These are phyloP conservation scores for Tolypocladium cylindrosporum DNA, from an alignment of 2,329 filamentous ascomycete species.

Conservation along the genomic window DNA sequence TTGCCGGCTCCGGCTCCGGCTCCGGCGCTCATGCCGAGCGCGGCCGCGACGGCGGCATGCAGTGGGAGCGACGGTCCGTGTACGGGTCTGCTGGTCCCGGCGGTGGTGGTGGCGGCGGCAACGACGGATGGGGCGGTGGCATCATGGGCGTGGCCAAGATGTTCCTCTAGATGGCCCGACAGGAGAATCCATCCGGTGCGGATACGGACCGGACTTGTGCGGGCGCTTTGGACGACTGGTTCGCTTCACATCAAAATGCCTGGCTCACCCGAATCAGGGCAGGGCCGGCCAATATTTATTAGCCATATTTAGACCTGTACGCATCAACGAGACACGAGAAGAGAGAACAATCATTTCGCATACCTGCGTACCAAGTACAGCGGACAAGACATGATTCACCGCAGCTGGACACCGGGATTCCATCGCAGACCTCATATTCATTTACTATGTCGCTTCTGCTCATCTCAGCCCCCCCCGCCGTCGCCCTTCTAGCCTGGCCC, in stretches of 20 bases:
- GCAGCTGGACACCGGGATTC: neutral
- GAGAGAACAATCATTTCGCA: neutral
- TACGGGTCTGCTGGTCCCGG: constrained; percentile 17
- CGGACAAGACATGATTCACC: too few species aligned
- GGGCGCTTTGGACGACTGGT: neutral
- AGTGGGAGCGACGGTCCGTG: constrained; percentile 27
- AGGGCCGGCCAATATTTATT: neutral
- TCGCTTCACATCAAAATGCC: neutral
- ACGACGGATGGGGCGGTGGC: constrained; percentile 23
- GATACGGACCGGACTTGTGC: neutral
- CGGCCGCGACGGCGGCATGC: constrained; percentile 21
- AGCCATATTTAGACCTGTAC: neutral
- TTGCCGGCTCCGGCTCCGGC: constrained; percentile 11
- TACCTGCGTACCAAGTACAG: neutral
- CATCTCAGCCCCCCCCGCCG: neutral
- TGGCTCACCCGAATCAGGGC: neutral
- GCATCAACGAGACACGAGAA: neutral
- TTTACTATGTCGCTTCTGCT: neutral
- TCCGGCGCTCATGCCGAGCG: constrained; percentile 21
- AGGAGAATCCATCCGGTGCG: neutral
- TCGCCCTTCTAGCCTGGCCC: neutral
- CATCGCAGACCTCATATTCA: neutral
- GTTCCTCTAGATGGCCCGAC: constrained; percentile 14
- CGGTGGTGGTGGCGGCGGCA: constrained; percentile 10
- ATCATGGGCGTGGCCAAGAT: constrained; percentile 30